Percentiles rank a stretch among this genome's conserved stretches.
Conservation (phyloP, 75 land plant species). For the Pinus taeda region DNA sequence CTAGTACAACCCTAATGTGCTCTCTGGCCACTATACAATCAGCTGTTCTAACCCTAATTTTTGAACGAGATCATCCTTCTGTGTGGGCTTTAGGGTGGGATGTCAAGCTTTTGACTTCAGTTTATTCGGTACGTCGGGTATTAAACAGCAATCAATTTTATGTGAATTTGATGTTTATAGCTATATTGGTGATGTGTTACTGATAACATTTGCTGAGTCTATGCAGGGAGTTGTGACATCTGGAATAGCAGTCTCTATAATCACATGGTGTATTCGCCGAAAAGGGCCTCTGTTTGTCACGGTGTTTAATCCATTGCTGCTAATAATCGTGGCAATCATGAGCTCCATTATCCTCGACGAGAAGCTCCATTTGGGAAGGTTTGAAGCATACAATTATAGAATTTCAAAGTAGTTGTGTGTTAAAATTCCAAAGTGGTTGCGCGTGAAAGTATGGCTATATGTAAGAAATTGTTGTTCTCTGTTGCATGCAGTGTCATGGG, state of each 20-base stretch:
- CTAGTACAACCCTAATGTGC: not conserved
- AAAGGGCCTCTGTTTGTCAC: slow-evolving; percentile 85
- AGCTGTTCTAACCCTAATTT: not conserved
- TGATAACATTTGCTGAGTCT: too few relatives aligned
- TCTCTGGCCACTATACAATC: slow-evolving; percentile 1
- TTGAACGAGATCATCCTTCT: slow-evolving; percentile 8
- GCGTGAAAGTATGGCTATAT: not conserved
- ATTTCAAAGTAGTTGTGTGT: not conserved
- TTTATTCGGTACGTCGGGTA: not conserved
- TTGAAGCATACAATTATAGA: not conserved
- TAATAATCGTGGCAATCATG: slow-evolving; percentile 68
- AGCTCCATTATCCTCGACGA: slow-evolving; percentile 58
- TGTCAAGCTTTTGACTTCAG: slow-evolving; percentile 20
- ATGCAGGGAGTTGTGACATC: slow-evolving; percentile 65
- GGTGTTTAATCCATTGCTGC: slow-evolving; percentile 65
- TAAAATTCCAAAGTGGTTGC: not conserved
- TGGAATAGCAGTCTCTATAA: slow-evolving; percentile 47
- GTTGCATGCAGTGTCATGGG: not conserved
- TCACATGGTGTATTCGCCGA: slow-evolving; percentile 54
- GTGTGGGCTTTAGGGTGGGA: slow-evolving; percentile 37
- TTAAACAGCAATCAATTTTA: not conserved
- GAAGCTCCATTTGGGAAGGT: slow-evolving; percentile 75
- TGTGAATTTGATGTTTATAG: not conserved
- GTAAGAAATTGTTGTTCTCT: not conserved
- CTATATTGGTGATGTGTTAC: too few relatives aligned